A percentile compares a stretch with the other conserved stretches of the same genome.
phyloP scores from a whole-genome alignment of 805 yeast species.

The Candida maesae region DNA sequence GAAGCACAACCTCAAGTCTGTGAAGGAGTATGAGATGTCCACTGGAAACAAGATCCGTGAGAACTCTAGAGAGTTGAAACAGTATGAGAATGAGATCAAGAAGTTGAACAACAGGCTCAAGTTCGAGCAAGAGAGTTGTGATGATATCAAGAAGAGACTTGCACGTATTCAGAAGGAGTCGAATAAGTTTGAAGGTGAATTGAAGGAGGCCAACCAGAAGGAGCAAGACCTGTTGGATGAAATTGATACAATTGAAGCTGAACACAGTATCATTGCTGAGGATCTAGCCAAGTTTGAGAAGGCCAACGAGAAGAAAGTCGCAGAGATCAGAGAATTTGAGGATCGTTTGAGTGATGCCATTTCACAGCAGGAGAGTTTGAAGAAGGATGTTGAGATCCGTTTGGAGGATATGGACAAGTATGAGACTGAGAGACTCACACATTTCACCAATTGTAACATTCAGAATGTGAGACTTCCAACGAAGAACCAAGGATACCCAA shows the following conservation, averaged over 20 bases:
- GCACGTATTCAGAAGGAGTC: constrained; percentile 39
- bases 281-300: constrained; percentile 34
- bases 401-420: constrained; percentile 54
- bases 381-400: constrained; percentile 34
- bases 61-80: constrained; percentile 57
- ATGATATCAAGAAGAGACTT: constrained; percentile 47
- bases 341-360: constrained; percentile 41
- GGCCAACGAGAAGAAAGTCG: constrained; percentile 29
- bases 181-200: constrained; percentile 32
- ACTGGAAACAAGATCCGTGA: constrained; percentile 57
- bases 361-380: constrained; percentile 25
- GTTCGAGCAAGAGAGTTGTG: constrained; percentile 60
- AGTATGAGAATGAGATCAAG: constrained; percentile 56
- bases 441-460: constrained; percentile 69
- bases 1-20: constrained; percentile 47
- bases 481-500: constrained; percentile 38
- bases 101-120: constrained; percentile 55
- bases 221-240: constrained; percentile 31
- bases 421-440: constrained; percentile 52
- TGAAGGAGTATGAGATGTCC: constrained; percentile 65
- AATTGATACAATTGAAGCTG: constrained; percentile 38
- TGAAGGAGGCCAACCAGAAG: constrained; percentile 31
- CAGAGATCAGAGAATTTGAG: constrained; percentile 40
- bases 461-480: constrained; percentile 53
- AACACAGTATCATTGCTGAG: constrained; percentile 34